Percentiles rank a stretch among this genome's conserved stretches.
These are phyloP conservation scores for Crithidia mellificae DNA, from an alignment of 208 protist genomes.

Conservation along the genomic window DNA sequence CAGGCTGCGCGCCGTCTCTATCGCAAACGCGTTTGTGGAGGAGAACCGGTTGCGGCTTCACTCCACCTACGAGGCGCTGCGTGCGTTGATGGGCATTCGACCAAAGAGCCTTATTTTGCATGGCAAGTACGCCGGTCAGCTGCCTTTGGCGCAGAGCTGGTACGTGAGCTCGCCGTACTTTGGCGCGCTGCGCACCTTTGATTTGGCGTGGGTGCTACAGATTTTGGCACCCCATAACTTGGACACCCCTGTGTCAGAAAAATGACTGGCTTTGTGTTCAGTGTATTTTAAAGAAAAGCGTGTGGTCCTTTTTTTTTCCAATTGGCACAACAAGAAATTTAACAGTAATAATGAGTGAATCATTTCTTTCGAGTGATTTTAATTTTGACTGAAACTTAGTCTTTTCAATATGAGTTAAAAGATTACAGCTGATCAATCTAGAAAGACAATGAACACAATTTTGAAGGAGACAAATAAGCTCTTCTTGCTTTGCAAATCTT, in stretches of 20 bases:
- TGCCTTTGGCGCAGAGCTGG: slow-evolving; percentile 80
- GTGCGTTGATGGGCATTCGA: slow-evolving; percentile 68
- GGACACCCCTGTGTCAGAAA: slow-evolving; percentile 10
- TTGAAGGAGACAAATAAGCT: too few species aligned
- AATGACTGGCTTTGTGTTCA: too few species aligned
- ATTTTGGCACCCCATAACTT: slow-evolving; percentile 52
- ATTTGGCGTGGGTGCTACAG: slow-evolving; percentile 74
- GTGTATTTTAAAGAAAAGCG: too few species aligned
- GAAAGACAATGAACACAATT: too few species aligned
- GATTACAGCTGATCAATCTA: too few species aligned
- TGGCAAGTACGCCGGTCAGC: slow-evolving; percentile 76
- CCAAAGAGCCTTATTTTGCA: slow-evolving; percentile 72
- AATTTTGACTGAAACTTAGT: too few species aligned
- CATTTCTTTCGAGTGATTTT: too few species aligned
- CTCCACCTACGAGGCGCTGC: slow-evolving; percentile 68
- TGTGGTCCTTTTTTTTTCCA: too few species aligned
- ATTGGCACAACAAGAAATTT: too few species aligned
- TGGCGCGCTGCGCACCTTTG: slow-evolving; percentile 81
- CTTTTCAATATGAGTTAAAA: too few species aligned
- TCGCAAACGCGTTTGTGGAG: slow-evolving; percentile 86
- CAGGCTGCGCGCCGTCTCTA: slow-evolving; percentile 60
- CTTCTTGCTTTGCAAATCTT: too few species aligned
- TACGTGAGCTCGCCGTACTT: slow-evolving; percentile 85
- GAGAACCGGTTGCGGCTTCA: slow-evolving; percentile 70
- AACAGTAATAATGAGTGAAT: too few species aligned